Evolutionary conservation across 2,329 filamentous ascomycete genomes (phyloP), one percentile per base, ranked within the genome.

Genomic region (Colletotrichum orbiculare): DNA sequence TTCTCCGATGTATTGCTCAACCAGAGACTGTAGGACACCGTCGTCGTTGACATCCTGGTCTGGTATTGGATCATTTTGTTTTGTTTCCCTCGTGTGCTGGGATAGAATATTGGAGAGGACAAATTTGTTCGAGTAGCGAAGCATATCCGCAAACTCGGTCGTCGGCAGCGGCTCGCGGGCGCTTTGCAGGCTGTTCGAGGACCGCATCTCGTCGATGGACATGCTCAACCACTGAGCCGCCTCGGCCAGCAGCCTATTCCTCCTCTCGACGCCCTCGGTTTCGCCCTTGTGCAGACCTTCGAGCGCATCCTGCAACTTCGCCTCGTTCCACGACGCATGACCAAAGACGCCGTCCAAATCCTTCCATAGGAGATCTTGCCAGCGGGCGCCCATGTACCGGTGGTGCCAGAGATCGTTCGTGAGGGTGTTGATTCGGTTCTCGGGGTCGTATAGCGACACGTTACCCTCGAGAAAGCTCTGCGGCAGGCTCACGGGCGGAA

Each of bases 401-500:
- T 50, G 54, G 38, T 68, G 61, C 60, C 65, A 69, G 4, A 65
- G 56, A 34, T 69, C 68, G n/a, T 62, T 62, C 3, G 66, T 67
- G 15, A 71, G 68, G 66, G 66, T 68, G 60, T 67, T 45, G 57
- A 52, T 49, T 39, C 65, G 59, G 64, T 69, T 48, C 68, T 60
- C 58, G 56, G 58, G 67, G 79, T 80, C 74, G 37, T 74, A 71
- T 9, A 81, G 70, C 50, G 73, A 73, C 35, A 91, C 81, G 59
- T 85, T 85, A 17, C 78, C 74, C 43, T 83, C 76, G 57, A 87
- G 74, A 67, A 91, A 91, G 75, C 81, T 84, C 60, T 80, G 75
- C 1, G 89, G 87, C 12, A 91, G 76, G 54, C 82, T 78, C 25
- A 87, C 77, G 2, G 81, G 78, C n/a, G 85, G 85, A 10, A 87